Evolutionary conservation across 1,284 basidiomycete species (phyloP).

Genomic region (Naganishia sp.): DNA sequence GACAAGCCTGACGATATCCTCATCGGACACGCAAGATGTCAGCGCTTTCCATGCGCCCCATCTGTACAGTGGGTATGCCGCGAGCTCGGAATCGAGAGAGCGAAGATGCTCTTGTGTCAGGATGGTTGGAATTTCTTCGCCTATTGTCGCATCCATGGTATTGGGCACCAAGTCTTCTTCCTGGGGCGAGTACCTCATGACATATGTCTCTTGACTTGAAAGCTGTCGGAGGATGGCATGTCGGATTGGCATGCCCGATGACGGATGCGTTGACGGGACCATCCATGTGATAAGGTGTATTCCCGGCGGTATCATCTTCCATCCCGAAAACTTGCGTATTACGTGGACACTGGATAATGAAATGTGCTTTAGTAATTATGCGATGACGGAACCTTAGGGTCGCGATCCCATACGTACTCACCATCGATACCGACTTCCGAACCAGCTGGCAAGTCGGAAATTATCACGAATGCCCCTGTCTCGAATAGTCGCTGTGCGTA

Average conservation of each 20-base stretch:
- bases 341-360: slow-evolving; percentile 3
- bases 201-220: slow-evolving; percentile 39
- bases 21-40: slow-evolving; percentile 39
- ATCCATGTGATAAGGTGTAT: slow-evolving; percentile 50
- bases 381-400: background rate
- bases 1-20: slow-evolving; percentile 44
- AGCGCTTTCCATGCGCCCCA: slow-evolving; percentile 48
- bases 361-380: background rate
- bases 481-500: slow-evolving; percentile 51
- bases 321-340: slow-evolving; percentile 36
- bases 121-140: slow-evolving; percentile 31
- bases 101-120: slow-evolving; percentile 51
- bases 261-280: slow-evolving; percentile 32
- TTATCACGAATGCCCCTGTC: slow-evolving; percentile 50
- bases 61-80: slow-evolving; percentile 52
- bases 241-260: slow-evolving; percentile 42
- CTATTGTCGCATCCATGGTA: slow-evolving; percentile 26
- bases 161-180: slow-evolving; percentile 36
- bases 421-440: slow-evolving; percentile 52
- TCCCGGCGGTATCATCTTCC: slow-evolving; percentile 53
- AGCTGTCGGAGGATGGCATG: slow-evolving; percentile 39
- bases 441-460: slow-evolving; percentile 47
- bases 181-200: slow-evolving; percentile 40
- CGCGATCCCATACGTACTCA: slow-evolving; percentile 39
- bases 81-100: slow-evolving; percentile 51